phyloP scores from a whole-genome alignment of 164 flowering plant genomes.

The Cinnamomum micranthum region DNA sequence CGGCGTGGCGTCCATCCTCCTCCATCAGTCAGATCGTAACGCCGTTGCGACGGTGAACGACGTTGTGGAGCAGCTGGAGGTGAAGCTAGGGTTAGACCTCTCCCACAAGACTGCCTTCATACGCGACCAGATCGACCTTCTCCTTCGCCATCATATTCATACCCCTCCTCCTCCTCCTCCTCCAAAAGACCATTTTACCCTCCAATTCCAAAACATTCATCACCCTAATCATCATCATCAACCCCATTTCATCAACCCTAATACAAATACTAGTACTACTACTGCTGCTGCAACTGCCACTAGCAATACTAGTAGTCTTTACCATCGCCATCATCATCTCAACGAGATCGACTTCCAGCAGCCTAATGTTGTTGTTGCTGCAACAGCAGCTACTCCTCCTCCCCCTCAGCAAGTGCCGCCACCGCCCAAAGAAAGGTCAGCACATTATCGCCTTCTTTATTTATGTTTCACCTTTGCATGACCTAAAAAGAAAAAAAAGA shows the following conservation, averaged over 20 bases:
- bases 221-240: conserved; percentile 2
- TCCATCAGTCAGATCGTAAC: conserved; percentile 49
- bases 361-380: neutral
- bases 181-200: conserved; percentile 26
- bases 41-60: conserved; percentile 37
- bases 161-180: conserved; percentile 5
- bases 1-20: conserved; percentile 47
- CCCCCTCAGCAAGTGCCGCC: conserved; percentile 14
- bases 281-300: too few species aligned
- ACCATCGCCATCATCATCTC: neutral
- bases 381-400: conserved; percentile 7
- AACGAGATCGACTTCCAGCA: neutral
- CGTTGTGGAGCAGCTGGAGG: conserved; percentile 55
- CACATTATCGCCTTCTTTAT: neutral
- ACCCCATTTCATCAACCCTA: neutral
- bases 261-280: too few species aligned
- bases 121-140: conserved; percentile 47
- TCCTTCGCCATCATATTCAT: conserved; percentile 23
- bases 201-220: neutral
- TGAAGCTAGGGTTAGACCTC: conserved; percentile 58
- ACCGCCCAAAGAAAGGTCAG: neutral
- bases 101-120: conserved; percentile 60
- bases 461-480: too few species aligned
- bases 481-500: too few species aligned
- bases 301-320: too few species aligned